Base-by-base conservation (phyloP, 305 asterid species). In the Plantago lanceolata region DNA sequence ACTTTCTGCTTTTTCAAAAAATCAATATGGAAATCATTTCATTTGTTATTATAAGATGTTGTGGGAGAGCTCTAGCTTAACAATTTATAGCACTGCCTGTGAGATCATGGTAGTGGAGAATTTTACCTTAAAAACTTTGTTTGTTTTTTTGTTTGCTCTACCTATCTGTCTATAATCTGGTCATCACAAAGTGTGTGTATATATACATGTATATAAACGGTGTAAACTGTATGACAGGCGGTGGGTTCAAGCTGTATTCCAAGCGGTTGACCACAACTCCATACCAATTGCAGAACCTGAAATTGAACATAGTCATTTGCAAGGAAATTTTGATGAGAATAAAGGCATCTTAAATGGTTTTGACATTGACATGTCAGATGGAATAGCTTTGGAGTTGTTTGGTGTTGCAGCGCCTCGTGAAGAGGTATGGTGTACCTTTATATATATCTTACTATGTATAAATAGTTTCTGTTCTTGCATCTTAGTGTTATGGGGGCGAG, bases 221-320 rank as follows among this genome's bases (percentile, higher is more conserved):
- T 55, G 60, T 63, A 57, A 35, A 33, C 35, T 68, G 67, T 17
- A 59, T 69, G 68, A 61, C 85, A 93, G 97, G 85, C 85, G 96
- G 57, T 93, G 98, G 98, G 85, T 89, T 76, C 98, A 93, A 76
- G 96, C 98, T 73, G 97, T 83, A 44, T 93, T 93, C 70, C 71
- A 74, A 65, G 56, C 57, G 53, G 59, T 70, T 50, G 78, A 72
- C 68, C 56, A 74, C 62, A 64, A 44, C 31, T 31, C 37, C 64
- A 19, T 40, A 59, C 54, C 69, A 33, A 59, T 59, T 31, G 60
- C 64, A 40, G 70, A 55, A 48, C 60, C 74, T 28, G 71, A 59
- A 56, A 63, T 65, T 66, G 74, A 59, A 67, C 47, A 20, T n/a
- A 56, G 59, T 29, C 53, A 61, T 52, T 29, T 35, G 35, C 67